Evolutionary conservation across 202 grass and related monocot genomes (phyloP), one percentile per base, ranked within the genome.

Genomic region (Panicum hallii): DNA sequence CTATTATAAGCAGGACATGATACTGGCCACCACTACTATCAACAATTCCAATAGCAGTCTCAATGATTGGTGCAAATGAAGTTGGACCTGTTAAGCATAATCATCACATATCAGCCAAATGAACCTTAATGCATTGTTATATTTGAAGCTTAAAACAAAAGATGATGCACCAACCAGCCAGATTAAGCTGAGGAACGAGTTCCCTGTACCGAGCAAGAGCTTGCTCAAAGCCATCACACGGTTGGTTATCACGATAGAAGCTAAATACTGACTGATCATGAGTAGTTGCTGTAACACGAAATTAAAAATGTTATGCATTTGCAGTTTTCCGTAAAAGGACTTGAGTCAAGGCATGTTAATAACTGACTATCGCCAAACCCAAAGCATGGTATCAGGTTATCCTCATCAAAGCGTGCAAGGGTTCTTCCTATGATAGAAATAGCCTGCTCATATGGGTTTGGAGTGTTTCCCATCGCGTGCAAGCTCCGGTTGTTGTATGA

Each of bases 1-100:
- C 94, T 81, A 94, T 94, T 74, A 94, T 92, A 72, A 97, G 88
- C 61, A 94, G 86, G 20, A 97, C 90, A 92, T 92, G 94, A 70
- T 94, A 97, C 26, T 94, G 92, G 62, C 94, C 94, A 78, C 90
- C 90, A 71, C 85, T 94, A 28, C 81, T 87, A 74, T 97, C 90
- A 26, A 94, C 94, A 83, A 94, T 97, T 19, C 88, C 83, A 58
- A 88, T 91, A 48, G 88, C 92, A 61, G 86, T 91, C 81, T 97
- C 92, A 52, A 94, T 97, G 70, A 97, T 91, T 75, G 92, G 92
- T 28, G 92, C 92, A 86, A 92, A 94, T 12, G 92, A 97, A 87
- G 92, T 92, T 50, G 94, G 92, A 5, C 90, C 94, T 97, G 71
- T 86, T 48, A 53, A 72, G 9, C 79, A 78, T 43, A 67, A 76